phyloP scores from a whole-genome alignment of 768 basidiomycete species.

The Leccinum rimulosum region DNA sequence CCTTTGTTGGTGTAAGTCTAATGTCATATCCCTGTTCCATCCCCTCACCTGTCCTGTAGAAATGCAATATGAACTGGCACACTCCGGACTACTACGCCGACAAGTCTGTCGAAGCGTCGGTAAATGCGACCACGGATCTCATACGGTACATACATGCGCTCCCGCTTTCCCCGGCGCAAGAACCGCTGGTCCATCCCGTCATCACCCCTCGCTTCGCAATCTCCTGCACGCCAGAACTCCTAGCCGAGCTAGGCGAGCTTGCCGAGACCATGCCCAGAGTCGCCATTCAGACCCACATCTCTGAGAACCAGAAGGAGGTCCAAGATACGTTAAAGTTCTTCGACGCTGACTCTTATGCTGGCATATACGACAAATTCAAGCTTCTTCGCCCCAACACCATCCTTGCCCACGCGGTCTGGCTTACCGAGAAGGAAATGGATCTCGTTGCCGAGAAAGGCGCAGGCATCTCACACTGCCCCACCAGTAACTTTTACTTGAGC shows the following conservation, averaged over 20 bases:
- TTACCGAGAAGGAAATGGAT: conserved; percentile 69
- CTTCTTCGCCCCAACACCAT: conserved; percentile 80
- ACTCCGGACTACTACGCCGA: conserved; percentile 70
- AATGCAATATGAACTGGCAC: conserved; percentile 55
- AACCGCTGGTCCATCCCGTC: conserved; percentile 80
- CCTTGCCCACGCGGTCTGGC: conserved; percentile 83
- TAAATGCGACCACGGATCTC: conserved; percentile 59
- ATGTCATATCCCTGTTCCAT: background rate
- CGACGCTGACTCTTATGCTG: conserved; percentile 68
- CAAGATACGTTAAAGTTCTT: conserved; percentile 64
- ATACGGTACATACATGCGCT: conserved; percentile 69
- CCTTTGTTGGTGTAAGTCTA: conserved; percentile 74
- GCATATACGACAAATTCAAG: conserved; percentile 76
- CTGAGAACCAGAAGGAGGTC: conserved; percentile 79
- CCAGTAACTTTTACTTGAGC: conserved; percentile 87
- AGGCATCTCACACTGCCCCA: conserved; percentile 91
- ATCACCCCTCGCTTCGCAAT: conserved; percentile 97
- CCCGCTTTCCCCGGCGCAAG: conserved; percentile 33
- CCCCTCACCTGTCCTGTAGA: conserved; percentile 19
- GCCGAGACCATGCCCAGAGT: conserved; percentile 58
- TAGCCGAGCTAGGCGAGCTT: conserved; percentile 57
- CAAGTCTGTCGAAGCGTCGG: conserved; percentile 53
- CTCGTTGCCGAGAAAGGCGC: conserved; percentile 63
- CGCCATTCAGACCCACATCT: conserved; percentile 89
- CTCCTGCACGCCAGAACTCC: conserved; percentile 73